Evolutionary conservation across 1,284 basidiomycete genomes (phyloP).

Genomic region (Lignosus rhinocerotis): DNA sequence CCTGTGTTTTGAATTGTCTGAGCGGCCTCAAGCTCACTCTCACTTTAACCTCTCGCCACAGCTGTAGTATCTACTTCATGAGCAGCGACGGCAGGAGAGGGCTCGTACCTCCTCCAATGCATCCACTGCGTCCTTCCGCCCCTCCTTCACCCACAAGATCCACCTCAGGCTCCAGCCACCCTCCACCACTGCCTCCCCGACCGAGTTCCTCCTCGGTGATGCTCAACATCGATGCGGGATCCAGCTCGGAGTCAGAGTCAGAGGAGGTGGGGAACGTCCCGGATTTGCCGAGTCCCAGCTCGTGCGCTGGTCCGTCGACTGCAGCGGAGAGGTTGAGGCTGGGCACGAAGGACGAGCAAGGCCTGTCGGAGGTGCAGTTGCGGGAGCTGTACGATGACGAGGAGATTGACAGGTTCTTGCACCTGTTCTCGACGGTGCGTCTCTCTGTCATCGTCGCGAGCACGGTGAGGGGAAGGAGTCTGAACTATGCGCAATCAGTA

Average conservation of each 20-base stretch:
- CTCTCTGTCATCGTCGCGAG: background rate
- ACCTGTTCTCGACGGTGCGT: slow-evolving; percentile 57
- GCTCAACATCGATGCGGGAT: background rate
- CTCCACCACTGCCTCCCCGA: background rate
- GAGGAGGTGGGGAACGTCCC: background rate
- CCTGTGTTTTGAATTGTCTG: too few species aligned
- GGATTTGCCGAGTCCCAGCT: background rate
- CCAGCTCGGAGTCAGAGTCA: background rate
- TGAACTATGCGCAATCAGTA: slow-evolving; percentile 38
- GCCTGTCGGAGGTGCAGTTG: slow-evolving; percentile 42
- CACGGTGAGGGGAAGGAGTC: background rate
- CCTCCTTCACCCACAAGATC: background rate
- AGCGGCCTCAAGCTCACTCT: too few species aligned
- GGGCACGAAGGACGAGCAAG: slow-evolving; percentile 25
- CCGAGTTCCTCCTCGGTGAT: background rate
- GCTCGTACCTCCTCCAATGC: background rate
- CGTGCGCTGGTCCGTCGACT: background rate
- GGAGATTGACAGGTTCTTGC: slow-evolving; percentile 59
- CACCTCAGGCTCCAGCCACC: background rate
- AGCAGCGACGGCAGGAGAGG: background rate
- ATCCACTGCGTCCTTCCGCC: background rate
- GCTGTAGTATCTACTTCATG: background rate
- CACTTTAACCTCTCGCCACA: background rate
- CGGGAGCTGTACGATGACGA: slow-evolving; percentile 61
- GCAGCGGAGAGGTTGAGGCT: background rate